A percentile compares a stretch with the other conserved stretches of the same genome.
Conservation (phyloP, 192 early-diverging fungal species). For the Linnemannia exigua region DNA sequence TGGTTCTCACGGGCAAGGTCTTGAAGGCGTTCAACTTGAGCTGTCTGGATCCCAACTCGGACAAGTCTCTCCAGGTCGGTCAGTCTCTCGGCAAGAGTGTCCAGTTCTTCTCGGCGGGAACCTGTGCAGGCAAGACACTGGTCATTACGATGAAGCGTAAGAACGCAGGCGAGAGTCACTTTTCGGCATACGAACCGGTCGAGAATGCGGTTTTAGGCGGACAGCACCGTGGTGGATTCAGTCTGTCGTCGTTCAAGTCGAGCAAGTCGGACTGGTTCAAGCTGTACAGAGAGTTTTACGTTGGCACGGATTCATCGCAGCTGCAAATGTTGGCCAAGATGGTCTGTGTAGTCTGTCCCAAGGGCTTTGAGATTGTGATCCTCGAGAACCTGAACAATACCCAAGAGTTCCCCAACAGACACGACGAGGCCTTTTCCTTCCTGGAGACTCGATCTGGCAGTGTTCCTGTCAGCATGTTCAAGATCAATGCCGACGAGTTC, state of each 20-base stretch:
- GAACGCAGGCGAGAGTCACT: conserved; percentile 53
- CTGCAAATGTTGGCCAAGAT: conserved; percentile 88
- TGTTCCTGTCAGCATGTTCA: conserved; percentile 87
- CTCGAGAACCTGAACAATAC: conserved; percentile 81
- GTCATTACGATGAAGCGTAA: conserved; percentile 57
- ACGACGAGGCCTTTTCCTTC: conserved; percentile 81
- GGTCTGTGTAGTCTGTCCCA: conserved; percentile 85
- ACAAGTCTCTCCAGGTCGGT: conserved; percentile 50
- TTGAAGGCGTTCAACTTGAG: conserved; percentile 53
- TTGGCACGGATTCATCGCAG: conserved; percentile 89
- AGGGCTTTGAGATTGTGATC: conserved; percentile 96
- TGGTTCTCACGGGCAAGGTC: conserved; percentile 75
- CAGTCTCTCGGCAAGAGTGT: conserved; percentile 54
- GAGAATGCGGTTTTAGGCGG: conserved; percentile 50
- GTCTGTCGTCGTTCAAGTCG: conserved; percentile 46
- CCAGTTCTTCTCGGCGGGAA: conserved; percentile 62
- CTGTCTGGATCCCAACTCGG: conserved; percentile 48
- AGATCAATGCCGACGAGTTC: conserved; percentile 77
- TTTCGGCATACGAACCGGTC: conserved; percentile 46
- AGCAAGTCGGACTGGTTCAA: conserved; percentile 54
- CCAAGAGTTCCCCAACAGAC: conserved; percentile 86
- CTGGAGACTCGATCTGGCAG: conserved; percentile 78
- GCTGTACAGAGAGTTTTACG: conserved; percentile 87
- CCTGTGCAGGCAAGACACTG: conserved; percentile 56
- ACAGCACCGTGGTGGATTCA: conserved; percentile 45